These are phyloP conservation scores for Penicillium pancosmium DNA, from an alignment of 495 filamentous ascomycete genomes.

Conservation along the genomic window DNA sequence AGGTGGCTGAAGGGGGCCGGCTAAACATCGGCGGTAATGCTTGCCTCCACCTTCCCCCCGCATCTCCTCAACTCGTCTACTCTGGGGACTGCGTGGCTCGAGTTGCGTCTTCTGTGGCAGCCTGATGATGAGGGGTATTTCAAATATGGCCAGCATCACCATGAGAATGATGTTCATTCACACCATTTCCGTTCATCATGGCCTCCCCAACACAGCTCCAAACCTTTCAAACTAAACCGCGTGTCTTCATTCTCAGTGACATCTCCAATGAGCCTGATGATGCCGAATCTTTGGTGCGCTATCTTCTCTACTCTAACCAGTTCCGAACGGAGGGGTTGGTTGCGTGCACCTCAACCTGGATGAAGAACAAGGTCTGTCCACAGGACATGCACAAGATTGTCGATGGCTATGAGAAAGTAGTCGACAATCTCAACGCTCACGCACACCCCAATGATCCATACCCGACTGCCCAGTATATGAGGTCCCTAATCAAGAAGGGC, in stretches of 20 bases:
- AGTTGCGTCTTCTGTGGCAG: conserved; percentile 6
- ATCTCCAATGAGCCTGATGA: conserved; percentile 39
- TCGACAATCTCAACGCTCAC: conserved; percentile 19
- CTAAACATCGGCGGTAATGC: conserved; percentile 1
- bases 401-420: conserved; percentile 20
- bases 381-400: conserved; percentile 17
- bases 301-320: conserved; percentile 31
- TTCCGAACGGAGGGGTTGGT: conserved; percentile 32
- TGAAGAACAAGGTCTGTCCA: conserved; percentile 17
- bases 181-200: conserved; percentile 2
- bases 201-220: conserved; percentile 11
- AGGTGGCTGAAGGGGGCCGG: neutral
- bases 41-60: neutral
- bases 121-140: neutral
- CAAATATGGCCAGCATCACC: conserved; percentile 5
- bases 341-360: conserved; percentile 21
- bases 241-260: conserved; percentile 26
- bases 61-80: conserved; percentile 3
- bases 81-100: conserved; percentile 8
- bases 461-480: conserved; percentile 11
- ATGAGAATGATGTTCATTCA: neutral
- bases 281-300: conserved; percentile 29
- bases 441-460: conserved; percentile 10
- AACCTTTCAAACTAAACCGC: conserved; percentile 15
- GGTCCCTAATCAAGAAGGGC: conserved; percentile 16